Conservation (phyloP, 139 green algal species). For the Raphidocelis subcapitata region DNA sequence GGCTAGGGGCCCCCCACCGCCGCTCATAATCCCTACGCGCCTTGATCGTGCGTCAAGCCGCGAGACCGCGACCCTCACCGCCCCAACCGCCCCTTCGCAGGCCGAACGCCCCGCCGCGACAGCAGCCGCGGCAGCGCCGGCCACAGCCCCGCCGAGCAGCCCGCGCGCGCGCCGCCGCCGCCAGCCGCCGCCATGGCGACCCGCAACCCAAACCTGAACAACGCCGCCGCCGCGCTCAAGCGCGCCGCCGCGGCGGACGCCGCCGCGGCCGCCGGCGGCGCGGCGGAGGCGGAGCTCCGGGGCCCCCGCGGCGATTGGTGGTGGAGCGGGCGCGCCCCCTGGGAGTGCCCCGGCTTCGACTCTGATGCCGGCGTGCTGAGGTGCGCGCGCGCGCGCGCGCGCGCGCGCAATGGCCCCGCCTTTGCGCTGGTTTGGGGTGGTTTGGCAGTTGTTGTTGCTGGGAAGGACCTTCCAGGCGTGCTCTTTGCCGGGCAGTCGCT, state of each 20-base stretch:
- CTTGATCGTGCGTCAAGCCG: too few species aligned
- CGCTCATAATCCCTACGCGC: too few species aligned
- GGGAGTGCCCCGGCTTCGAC: slow-evolving; percentile 45
- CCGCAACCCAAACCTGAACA: slow-evolving; percentile 42
- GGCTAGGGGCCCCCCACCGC: too few species aligned
- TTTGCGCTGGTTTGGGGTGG: background rate
- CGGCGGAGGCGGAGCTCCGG: slow-evolving; percentile 39
- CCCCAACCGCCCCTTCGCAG: too few species aligned
- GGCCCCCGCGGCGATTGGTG: slow-evolving; percentile 42
- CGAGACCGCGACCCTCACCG: too few species aligned
- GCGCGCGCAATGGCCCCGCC: background rate
- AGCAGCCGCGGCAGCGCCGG: too few species aligned
- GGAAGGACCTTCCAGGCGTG: background rate
- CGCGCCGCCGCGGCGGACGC: slow-evolving; percentile 16
- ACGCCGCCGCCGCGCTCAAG: background rate
- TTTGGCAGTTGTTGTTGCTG: background rate
- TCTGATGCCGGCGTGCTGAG: slow-evolving; percentile 41
- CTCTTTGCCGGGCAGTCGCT: background rate
- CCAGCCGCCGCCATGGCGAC: slow-evolving; percentile 32
- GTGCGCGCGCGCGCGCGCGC: too few species aligned
- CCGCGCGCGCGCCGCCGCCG: background rate
- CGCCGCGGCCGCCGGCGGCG: slow-evolving; percentile 15
- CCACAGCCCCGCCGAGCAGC: too few species aligned
- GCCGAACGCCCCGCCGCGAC: too few species aligned
- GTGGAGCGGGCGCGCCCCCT: slow-evolving; percentile 49